phyloP scores from a whole-genome alignment of 495 filamentous ascomycete genomes.

The Aspergillus asperescens region DNA sequence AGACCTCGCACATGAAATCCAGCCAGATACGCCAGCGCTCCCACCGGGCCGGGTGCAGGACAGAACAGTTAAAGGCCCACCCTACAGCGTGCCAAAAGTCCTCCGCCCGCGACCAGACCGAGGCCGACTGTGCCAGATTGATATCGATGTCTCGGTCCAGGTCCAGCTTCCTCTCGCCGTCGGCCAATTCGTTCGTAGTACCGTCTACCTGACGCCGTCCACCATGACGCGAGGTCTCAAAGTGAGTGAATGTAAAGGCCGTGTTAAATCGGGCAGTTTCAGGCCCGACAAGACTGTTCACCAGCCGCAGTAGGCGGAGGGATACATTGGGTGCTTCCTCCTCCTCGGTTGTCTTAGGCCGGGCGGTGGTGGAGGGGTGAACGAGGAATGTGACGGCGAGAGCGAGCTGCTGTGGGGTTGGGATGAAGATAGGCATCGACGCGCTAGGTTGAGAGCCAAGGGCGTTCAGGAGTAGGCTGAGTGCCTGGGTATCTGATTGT shows the following conservation, averaged over 20 bases:
- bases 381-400: slow-evolving; percentile 63
- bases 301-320: slow-evolving; percentile 53
- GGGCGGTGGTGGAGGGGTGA: slow-evolving; percentile 65
- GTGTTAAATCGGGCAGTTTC: slow-evolving; percentile 39
- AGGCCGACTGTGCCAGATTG: slow-evolving; percentile 54
- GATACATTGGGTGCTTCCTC: slow-evolving; percentile 50
- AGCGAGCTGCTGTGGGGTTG: slow-evolving; percentile 55
- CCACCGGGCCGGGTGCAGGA: slow-evolving; percentile 66
- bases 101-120: slow-evolving; percentile 65
- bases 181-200: slow-evolving; percentile 10
- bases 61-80: slow-evolving; percentile 91
- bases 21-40: slow-evolving; percentile 78
- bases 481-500: slow-evolving; percentile 58
- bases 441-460: slow-evolving; percentile 51
- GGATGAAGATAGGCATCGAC: slow-evolving; percentile 43
- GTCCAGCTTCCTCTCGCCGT: slow-evolving; percentile 35
- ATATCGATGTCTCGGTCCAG: slow-evolving; percentile 22
- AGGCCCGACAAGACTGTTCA: slow-evolving; percentile 49
- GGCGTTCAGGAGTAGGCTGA: slow-evolving; percentile 61
- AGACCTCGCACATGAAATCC: slow-evolving; percentile 67
- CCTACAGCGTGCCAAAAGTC: slow-evolving; percentile 89
- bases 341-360: slow-evolving; percentile 48
- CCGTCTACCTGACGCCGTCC: slow-evolving; percentile 24
- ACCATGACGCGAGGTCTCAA: slow-evolving; percentile 32
- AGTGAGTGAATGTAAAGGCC: slow-evolving; percentile 52